Evolutionary conservation across 768 basidiomycete species (phyloP).

Genomic region (Leccinum uliginosum): DNA sequence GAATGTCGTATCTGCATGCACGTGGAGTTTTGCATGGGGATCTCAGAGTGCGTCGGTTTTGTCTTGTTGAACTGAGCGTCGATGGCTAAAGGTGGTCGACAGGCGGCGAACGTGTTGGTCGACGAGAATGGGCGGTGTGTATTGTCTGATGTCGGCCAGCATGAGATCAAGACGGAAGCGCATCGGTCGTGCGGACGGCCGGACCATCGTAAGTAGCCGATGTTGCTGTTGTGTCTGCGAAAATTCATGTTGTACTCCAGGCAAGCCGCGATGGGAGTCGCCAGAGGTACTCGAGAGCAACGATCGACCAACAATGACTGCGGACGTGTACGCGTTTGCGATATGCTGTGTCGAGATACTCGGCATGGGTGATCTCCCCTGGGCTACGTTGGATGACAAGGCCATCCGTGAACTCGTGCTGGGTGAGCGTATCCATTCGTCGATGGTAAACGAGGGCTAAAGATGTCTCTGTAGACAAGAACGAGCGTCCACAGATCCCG

Average conservation of each 20-base stretch:
- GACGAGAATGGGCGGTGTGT: slow-evolving; percentile 63
- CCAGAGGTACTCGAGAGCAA: slow-evolving; percentile 59
- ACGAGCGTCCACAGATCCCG: slow-evolving; percentile 50
- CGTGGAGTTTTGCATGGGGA: slow-evolving; percentile 74
- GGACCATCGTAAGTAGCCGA: slow-evolving; percentile 36
- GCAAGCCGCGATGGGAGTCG: slow-evolving; percentile 66
- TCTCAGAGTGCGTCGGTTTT: slow-evolving; percentile 53
- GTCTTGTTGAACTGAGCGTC: background rate
- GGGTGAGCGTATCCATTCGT: slow-evolving; percentile 31
- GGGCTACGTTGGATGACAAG: slow-evolving; percentile 48
- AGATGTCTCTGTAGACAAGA: slow-evolving; percentile 36
- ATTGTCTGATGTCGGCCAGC: slow-evolving; percentile 81
- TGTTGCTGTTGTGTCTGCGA: background rate
- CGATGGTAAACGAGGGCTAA: background rate
- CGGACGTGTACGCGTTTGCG: slow-evolving; percentile 68
- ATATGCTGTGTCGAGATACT: slow-evolving; percentile 64
- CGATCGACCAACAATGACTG: slow-evolving; percentile 44
- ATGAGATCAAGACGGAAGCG: slow-evolving; percentile 71
- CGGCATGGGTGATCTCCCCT: slow-evolving; percentile 58
- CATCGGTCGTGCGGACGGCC: slow-evolving; percentile 53
- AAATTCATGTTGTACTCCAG: slow-evolving; percentile 32
- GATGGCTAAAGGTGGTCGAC: background rate
- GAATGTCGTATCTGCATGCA: slow-evolving; percentile 77
- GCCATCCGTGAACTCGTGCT: slow-evolving; percentile 49
- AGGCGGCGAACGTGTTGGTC: slow-evolving; percentile 76